Conservation (phyloP, 768 basidiomycete genomes). For the Lentinula sp. region DNA sequence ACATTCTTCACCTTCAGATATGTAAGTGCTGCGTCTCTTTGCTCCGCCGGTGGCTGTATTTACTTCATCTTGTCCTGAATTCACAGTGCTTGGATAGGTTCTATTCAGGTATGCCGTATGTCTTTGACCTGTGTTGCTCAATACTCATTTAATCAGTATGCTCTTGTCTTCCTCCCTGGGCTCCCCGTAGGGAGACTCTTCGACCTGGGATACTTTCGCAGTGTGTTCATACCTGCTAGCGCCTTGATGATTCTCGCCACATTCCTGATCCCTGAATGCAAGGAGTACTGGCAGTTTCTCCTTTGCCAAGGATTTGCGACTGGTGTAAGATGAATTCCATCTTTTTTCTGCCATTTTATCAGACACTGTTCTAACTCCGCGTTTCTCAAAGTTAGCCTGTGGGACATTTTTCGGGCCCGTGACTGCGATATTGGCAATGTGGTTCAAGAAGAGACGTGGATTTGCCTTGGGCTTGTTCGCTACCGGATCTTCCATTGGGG, state of each 20-base stretch:
- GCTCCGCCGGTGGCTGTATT: not conserved
- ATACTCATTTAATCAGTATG: conserved; percentile 34
- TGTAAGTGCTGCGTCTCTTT: conserved; percentile 32
- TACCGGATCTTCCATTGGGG: conserved; percentile 63
- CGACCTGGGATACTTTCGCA: conserved; percentile 63
- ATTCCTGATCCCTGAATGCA: conserved; percentile 69
- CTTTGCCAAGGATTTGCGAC: conserved; percentile 66
- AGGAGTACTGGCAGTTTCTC: conserved; percentile 70
- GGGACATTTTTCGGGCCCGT: conserved; percentile 63
- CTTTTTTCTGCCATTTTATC: not conserved
- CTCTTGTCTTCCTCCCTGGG: conserved; percentile 57
- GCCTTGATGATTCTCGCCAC: conserved; percentile 46
- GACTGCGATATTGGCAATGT: conserved; percentile 58
- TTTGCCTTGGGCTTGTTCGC: conserved; percentile 61
- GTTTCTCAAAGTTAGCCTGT: conserved; percentile 27
- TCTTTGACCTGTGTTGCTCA: not conserved
- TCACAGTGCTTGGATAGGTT: conserved; percentile 77
- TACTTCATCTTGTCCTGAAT: not conserved
- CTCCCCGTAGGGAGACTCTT: conserved; percentile 64
- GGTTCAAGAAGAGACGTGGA: conserved; percentile 61
- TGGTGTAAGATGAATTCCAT: conserved; percentile 39
- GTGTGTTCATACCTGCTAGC: conserved; percentile 42
- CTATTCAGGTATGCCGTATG: conserved; percentile 45
- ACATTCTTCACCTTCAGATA: conserved; percentile 51
- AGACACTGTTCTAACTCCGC: conserved; percentile 14